Conservation (phyloP, 805 yeast genomes). For the Kodamaea kaohsiungensis region DNA sequence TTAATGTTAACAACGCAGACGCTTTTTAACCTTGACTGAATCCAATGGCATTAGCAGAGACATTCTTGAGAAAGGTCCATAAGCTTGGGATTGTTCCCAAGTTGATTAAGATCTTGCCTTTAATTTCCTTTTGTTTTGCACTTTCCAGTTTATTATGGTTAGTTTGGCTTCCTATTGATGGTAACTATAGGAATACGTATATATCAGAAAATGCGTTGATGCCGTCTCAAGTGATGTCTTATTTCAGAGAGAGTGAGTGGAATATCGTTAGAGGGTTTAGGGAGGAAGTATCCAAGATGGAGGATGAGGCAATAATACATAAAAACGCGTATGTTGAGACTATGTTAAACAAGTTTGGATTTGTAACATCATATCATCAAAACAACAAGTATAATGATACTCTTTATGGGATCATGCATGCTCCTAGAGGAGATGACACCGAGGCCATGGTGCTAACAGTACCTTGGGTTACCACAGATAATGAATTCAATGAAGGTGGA, state of each 20-base stretch:
- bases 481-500: constrained; percentile 74
- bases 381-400: constrained; percentile 45
- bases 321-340: constrained; percentile 49
- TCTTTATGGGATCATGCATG: constrained; percentile 81
- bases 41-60: constrained; percentile 47
- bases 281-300: constrained; percentile 50
- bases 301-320: constrained; percentile 21
- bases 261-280: constrained; percentile 84
- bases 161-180: constrained; percentile 71
- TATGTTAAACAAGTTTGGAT: constrained; percentile 75
- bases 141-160: constrained; percentile 46
- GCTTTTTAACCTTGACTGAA: background rate
- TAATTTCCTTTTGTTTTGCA: constrained; percentile 34
- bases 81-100: constrained; percentile 42
- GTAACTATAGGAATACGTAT: constrained; percentile 80
- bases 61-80: constrained; percentile 38
- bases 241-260: constrained; percentile 95
- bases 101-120: constrained; percentile 33
- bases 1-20: background rate
- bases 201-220: constrained; percentile 94
- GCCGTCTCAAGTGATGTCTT: constrained; percentile 94
- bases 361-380: constrained; percentile 51
- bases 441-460: constrained; percentile 90
- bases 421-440: constrained; percentile 94
- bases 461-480: constrained; percentile 78